Conservation (phyloP, 2,329 filamentous ascomycete genomes). For the Diplodia intermedia region DNA sequence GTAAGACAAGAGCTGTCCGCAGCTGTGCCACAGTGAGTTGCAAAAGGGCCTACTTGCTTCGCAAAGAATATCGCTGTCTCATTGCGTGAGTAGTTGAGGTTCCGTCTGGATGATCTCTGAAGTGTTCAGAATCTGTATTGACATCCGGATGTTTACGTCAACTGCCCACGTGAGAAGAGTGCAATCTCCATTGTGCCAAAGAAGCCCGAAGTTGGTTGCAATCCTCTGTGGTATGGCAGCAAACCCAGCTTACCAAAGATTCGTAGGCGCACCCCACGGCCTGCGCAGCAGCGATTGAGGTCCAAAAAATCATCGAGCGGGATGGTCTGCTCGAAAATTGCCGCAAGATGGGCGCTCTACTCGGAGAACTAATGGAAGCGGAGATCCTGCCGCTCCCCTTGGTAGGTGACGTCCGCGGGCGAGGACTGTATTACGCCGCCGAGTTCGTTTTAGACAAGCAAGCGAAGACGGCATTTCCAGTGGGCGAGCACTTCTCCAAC, state of each 20-base stretch:
- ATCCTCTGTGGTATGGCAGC: background rate
- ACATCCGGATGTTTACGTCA: background rate
- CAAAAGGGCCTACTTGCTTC: background rate
- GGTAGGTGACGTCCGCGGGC: slow-evolving; percentile 27
- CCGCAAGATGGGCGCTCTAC: slow-evolving; percentile 19
- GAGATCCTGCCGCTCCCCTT: slow-evolving; percentile 29
- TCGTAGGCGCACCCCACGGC: slow-evolving; percentile 27
- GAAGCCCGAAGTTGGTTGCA: background rate
- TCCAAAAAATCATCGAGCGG: slow-evolving; percentile 28
- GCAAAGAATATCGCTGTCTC: background rate
- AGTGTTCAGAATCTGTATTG: background rate
- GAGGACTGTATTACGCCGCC: slow-evolving; percentile 15
- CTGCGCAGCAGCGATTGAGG: slow-evolving; percentile 28
- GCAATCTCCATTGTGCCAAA: background rate
- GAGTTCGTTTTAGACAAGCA: slow-evolving; percentile 27
- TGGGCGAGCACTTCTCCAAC: slow-evolving; percentile 15
- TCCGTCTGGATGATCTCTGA: background rate
- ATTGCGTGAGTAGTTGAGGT: background rate
- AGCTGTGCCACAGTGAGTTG: background rate
- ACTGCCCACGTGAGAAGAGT: too few species aligned
- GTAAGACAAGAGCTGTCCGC: background rate
- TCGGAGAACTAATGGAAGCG: slow-evolving; percentile 11
- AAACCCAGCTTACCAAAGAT: background rate
- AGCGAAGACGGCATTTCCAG: slow-evolving; percentile 18
- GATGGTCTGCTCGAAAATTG: slow-evolving; percentile 21